Base-by-base conservation (phyloP, 2,329 filamentous ascomycete genomes). In the Alternaria postmessia region DNA sequence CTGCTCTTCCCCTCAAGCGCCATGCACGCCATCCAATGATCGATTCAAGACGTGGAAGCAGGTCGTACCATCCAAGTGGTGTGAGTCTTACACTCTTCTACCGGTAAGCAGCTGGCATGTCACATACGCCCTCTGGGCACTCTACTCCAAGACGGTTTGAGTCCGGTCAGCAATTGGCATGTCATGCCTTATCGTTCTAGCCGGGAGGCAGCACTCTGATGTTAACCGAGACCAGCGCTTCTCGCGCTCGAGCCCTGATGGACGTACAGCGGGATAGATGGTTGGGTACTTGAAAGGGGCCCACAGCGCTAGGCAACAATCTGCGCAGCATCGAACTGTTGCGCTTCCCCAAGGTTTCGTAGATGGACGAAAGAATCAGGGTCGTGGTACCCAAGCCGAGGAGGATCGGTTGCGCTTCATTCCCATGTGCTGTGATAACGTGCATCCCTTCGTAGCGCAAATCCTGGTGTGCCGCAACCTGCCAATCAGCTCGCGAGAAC, bases 161-260 rank as follows among this genome's bases (percentile, higher is more conserved):
- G 46, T 36, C 16, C 46, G 16, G 46, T 49, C 46, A 49, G 46
- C 34, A 49, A 32, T 49, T 34, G 46, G 46, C 46, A 7, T 48
- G 28, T 48, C 9, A 34, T 48, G 38, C 18, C 18, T 41, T 22
- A 7, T 20, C 18, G 9, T 22, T 8, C 4, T 0, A 22, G 18
- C 28, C 8, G 0, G 46, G 30, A 12, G 2, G 22, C 30, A 22
- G 30, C 38, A 41, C 18, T 22, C 18, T 11, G 14, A 6, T 22
- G 3, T 41, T 22, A 41, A 9, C 38, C 18, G 38, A 22, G 18
- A 11, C 18, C 38, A 41, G 38, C 38, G 38, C 38, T 41, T 41
- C 38, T 22, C 18, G 18, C 38, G 38, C 38, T 41, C 38, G 8
- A 41, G n/a, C n/a, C n/a, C 36, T 39, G 36, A 18, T 39, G 36